Conservation (phyloP, 768 basidiomycete species). For the Boletus insuetus region DNA sequence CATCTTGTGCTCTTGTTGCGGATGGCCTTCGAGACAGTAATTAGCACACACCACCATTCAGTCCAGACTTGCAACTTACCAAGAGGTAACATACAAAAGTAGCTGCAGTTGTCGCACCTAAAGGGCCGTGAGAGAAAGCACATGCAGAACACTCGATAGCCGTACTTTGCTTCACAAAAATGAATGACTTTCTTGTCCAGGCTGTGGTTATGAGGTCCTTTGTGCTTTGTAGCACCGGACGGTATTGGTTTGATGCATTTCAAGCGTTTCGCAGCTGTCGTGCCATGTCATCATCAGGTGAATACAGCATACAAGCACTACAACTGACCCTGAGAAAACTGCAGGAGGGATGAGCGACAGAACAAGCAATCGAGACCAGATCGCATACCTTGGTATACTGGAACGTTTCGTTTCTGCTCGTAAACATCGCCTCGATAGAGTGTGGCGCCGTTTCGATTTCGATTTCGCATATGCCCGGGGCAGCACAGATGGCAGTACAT, state of each 20-base stretch:
- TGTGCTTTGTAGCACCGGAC: slow-evolving; percentile 40
- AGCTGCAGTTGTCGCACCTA: slow-evolving; percentile 55
- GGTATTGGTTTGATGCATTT: slow-evolving; percentile 48
- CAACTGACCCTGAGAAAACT: slow-evolving; percentile 54
- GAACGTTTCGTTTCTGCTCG: slow-evolving; percentile 57
- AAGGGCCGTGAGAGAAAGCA: background rate
- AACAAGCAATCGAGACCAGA: background rate
- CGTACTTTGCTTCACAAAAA: slow-evolving; percentile 50
- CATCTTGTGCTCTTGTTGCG: slow-evolving; percentile 61
- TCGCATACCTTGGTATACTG: slow-evolving; percentile 57
- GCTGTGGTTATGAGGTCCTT: slow-evolving; percentile 49
- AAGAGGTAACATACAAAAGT: slow-evolving; percentile 55
- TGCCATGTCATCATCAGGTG: background rate
- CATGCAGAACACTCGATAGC: background rate
- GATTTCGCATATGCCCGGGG: slow-evolving; percentile 54
- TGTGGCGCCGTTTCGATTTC: slow-evolving; percentile 59
- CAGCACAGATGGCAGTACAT: slow-evolving; percentile 42
- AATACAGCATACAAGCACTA: too few relatives aligned
- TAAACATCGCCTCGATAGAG: slow-evolving; percentile 60
- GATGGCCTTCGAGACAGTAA: slow-evolving; percentile 41
- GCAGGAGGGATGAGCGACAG: background rate
- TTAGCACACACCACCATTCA: background rate
- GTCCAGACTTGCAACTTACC: slow-evolving; percentile 33
- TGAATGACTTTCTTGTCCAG: slow-evolving; percentile 45
- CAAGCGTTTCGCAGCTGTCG: slow-evolving; percentile 47